Base-by-base conservation (phyloP, 495 filamentous ascomycete species). In the Hypoxylon cercidicola region DNA sequence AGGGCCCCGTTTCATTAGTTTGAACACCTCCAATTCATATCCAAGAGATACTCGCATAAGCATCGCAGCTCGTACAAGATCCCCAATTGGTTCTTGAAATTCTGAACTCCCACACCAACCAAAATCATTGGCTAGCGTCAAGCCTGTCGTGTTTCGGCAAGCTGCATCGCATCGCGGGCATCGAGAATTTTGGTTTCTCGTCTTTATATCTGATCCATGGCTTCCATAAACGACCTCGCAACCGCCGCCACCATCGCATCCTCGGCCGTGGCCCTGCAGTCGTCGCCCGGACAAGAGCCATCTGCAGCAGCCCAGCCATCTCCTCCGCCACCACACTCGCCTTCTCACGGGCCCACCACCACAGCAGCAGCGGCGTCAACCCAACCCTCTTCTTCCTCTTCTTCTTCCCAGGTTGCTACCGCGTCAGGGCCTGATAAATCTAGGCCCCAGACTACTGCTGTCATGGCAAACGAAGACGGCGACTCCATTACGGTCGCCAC, bases 201-300 rank as follows among this genome's bases (percentile, higher is more conserved):
- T 28, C 25, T 28, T 3, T 28, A 3, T 28, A 28, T 19, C 9
- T 4, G 1, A 1, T 28, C 45, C 53, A 80, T 79, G 74, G 73
- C 78, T 3, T 80, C 78, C 4, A 79, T 78, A 41, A 79, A 79
- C 54, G 78, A 80, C 60, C 77, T 80, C 8, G 78, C 76, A 13
- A 73, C 76, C 5, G 78, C 75, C 20, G 78, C 71, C 39, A 74
- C 77, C 1, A 74, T 77, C 11, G 75, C 75, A 15, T 74, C 72
- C 25, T 74, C 76, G 28, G 75, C 70, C 16, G 72, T 77, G 11
- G 70, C 68, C 16, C 45, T 72, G 11, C 68, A 68, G 35, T 59
- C 71, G 6, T 64, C 62, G 7, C 64, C 71, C 32, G 30, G 13
- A 20, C 60, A 50, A 28, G 62, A 70, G 28, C 21, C 39, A 8